Conservation (phyloP, 768 basidiomycete species). For the Tephrocybe sp. region DNA sequence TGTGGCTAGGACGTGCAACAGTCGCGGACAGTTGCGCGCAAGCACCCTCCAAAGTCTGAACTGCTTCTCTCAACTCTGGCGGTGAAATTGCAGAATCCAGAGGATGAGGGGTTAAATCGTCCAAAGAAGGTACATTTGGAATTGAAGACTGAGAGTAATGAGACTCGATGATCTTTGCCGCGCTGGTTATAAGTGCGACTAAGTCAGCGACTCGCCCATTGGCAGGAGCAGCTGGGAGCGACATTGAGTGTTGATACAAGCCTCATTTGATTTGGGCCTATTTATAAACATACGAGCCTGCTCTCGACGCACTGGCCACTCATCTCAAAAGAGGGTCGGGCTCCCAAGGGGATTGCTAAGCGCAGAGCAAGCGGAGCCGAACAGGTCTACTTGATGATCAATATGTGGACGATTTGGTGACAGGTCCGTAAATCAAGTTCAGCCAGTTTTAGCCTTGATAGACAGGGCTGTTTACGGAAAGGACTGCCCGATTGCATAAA, state of each 20-base stretch:
- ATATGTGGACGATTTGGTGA: no score
- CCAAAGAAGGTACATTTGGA: constrained; percentile 18
- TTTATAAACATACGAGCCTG: no score
- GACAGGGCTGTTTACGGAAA: no score
- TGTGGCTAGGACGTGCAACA: constrained; percentile 23
- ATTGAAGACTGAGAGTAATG: constrained; percentile 10
- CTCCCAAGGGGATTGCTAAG: no score
- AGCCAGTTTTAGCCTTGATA: no score
- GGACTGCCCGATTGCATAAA: no score
- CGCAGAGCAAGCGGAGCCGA: no score
- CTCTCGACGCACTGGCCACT: no score
- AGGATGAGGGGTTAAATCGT: constrained; percentile 21
- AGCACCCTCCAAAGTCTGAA: constrained; percentile 27
- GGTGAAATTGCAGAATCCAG: constrained; percentile 18
- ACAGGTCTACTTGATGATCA: no score
- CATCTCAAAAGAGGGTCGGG: no score
- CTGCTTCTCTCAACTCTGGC: constrained; percentile 20
- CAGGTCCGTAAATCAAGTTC: no score
- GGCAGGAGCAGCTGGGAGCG: not conserved
- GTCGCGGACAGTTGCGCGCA: constrained; percentile 26
- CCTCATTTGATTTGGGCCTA: not conserved
- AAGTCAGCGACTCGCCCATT: constrained; percentile 14
- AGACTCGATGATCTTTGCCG: constrained; percentile 16
- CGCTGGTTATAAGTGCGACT: constrained; percentile 15
- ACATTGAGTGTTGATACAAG: constrained; percentile 40